Conservation (phyloP, 805 yeast species). For the Candida saitoana region DNA sequence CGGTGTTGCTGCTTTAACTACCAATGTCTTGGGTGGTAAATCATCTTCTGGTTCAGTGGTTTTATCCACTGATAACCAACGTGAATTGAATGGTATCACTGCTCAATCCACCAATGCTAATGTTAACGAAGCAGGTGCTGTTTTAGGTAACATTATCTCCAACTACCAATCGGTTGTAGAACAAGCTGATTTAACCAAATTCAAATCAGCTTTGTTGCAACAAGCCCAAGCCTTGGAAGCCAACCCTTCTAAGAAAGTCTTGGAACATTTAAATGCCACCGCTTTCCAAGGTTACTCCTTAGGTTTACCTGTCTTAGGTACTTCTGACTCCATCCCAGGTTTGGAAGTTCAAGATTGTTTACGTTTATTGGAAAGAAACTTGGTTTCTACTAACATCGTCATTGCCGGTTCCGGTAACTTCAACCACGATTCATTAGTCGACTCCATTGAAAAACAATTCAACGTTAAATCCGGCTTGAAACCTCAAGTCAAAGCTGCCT, state of each 20-base stretch:
- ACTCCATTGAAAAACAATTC: slow-evolving; percentile 53
- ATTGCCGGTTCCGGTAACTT: slow-evolving; percentile 70
- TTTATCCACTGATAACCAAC: slow-evolving; percentile 50
- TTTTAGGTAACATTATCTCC: slow-evolving; percentile 45
- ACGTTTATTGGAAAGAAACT: slow-evolving; percentile 52
- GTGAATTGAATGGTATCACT: slow-evolving; percentile 61
- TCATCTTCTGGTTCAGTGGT: slow-evolving; percentile 49
- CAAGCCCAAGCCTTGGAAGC: slow-evolving; percentile 55
- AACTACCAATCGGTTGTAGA: slow-evolving; percentile 33
- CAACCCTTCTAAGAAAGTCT: slow-evolving; percentile 50
- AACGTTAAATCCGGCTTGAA: slow-evolving; percentile 49
- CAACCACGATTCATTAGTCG: slow-evolving; percentile 65
- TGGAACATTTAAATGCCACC: slow-evolving; percentile 75
- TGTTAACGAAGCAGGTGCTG: slow-evolving; percentile 47
- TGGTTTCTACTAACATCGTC: slow-evolving; percentile 61
- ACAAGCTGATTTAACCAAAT: slow-evolving; percentile 44
- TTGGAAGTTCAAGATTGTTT: slow-evolving; percentile 57
- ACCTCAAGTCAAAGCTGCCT: slow-evolving; percentile 46
- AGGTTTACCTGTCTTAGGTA: slow-evolving; percentile 74
- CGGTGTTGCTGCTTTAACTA: slow-evolving; percentile 68
- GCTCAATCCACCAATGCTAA: slow-evolving; percentile 53
- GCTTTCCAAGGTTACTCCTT: slow-evolving; percentile 86
- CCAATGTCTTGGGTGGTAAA: slow-evolving; percentile 45
- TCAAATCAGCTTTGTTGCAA: slow-evolving; percentile 43
- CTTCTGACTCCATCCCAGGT: slow-evolving; percentile 56